phyloP scores from a whole-genome alignment of 129 eudicot genomes.

The Rutidosis leptorrhynchoides region DNA sequence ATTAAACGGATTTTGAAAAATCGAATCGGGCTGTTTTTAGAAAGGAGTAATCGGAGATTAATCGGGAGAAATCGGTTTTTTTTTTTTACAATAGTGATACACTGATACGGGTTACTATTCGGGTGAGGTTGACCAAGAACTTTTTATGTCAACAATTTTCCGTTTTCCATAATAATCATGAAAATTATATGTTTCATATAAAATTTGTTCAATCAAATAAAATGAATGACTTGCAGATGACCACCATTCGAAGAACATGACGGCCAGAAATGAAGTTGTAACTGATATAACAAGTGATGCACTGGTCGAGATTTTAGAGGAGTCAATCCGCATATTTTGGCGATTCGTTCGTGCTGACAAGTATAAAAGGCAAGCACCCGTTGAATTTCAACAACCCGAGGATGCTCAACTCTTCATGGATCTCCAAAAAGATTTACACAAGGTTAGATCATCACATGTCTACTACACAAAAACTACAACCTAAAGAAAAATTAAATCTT shows the following conservation, averaged over 20 bases:
- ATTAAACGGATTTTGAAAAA: too few species aligned
- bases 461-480: not conserved
- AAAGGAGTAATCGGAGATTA: too few species aligned
- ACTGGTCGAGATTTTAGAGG: constrained; percentile 80
- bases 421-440: constrained; percentile 54
- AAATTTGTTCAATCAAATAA: too few species aligned
- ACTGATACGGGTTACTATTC: too few species aligned
- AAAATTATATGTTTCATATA: too few species aligned
- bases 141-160: too few species aligned
- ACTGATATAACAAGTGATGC: constrained; percentile 54
- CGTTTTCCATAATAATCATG: too few species aligned
- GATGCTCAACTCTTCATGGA: constrained; percentile 54
- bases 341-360: constrained; percentile 70
- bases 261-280: constrained; percentile 44
- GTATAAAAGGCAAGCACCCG: constrained; percentile 40
- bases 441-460: constrained; percentile 40
- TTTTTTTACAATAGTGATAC: too few species aligned
- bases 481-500: not conserved
- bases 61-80: too few species aligned
- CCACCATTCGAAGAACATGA: constrained; percentile 39
- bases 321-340: constrained; percentile 85
- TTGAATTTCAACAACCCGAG: constrained; percentile 52
- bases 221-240: constrained; percentile 53
- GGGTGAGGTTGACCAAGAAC: too few species aligned
- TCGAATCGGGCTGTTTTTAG: too few species aligned